Evolutionary conservation across 352 stramenopile species (phyloP).

Genomic region (Pythium oligandrum): DNA sequence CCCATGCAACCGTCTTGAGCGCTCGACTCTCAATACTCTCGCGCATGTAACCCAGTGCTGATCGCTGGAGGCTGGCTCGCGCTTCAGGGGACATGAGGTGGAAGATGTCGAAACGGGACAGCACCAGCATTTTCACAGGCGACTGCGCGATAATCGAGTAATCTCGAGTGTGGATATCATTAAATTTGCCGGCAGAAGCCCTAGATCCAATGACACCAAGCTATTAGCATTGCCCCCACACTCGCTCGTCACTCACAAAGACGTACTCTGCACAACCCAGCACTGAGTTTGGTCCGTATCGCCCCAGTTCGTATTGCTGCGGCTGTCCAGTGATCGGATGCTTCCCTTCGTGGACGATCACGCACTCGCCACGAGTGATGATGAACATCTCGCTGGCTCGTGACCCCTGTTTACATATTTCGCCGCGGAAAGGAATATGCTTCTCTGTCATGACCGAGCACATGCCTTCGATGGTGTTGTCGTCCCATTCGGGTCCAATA

Average conservation of each 20-base stretch:
- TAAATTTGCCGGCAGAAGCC: conserved; percentile 74
- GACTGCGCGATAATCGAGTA: conserved; percentile 76
- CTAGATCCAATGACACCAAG: conserved; percentile 17
- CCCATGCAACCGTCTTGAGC: conserved; percentile 74
- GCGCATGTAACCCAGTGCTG: conserved; percentile 41
- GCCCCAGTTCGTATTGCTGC: conserved; percentile 60
- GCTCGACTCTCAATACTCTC: conserved; percentile 69
- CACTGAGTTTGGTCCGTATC: conserved; percentile 70
- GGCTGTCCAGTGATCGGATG: conserved; percentile 59
- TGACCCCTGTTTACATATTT: conserved; percentile 82
- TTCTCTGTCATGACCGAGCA: conserved; percentile 84
- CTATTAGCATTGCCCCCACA: conserved; percentile 1
- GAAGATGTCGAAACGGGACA: conserved; percentile 85
- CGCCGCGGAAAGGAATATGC: conserved; percentile 57
- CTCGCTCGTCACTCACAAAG: neutral
- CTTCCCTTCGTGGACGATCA: conserved; percentile 72
- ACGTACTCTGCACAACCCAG: conserved; percentile 79
- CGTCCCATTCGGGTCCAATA: conserved; percentile 70
- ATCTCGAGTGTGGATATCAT: conserved; percentile 71
- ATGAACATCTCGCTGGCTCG: conserved; percentile 69
- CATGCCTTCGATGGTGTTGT: conserved; percentile 80
- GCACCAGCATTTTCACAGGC: conserved; percentile 69
- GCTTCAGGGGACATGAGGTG: conserved; percentile 72
- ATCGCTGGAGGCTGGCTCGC: conserved; percentile 62
- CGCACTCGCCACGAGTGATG: conserved; percentile 68